These are phyloP conservation scores for Olyra latifolia DNA, from an alignment of 176 grass and related monocot species.

Conservation along the genomic window DNA sequence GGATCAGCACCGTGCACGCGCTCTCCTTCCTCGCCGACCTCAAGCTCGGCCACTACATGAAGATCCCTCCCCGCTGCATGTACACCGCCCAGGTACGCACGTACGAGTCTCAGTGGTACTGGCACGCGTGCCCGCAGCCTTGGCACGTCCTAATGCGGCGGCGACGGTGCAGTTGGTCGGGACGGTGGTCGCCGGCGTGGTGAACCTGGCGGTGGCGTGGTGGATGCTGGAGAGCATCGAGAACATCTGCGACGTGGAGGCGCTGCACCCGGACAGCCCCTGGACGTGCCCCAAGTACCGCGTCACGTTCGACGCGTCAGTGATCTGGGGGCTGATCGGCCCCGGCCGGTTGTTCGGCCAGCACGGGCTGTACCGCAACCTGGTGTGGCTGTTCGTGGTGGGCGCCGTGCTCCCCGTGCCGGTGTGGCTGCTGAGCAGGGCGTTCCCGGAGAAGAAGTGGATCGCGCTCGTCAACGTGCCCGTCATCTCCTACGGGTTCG, in stretches of 20 bases:
- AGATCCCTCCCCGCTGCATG: conserved; percentile 98
- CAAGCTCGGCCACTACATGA: conserved; percentile 99
- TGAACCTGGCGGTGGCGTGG: conserved; percentile 96
- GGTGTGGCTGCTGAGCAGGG: conserved; percentile 80
- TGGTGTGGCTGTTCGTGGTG: conserved; percentile 88
- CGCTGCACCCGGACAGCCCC: conserved; percentile 84
- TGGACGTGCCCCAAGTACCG: conserved; percentile 99
- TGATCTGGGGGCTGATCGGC: conserved; percentile 94
- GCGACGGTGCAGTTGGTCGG: conserved; percentile 77
- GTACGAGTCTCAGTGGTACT: conserved; percentile 28
- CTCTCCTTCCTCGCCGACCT: conserved; percentile 95
- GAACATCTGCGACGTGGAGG: conserved; percentile 92
- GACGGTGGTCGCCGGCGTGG: conserved; percentile 76
- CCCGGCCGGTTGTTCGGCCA: conserved; percentile 69
- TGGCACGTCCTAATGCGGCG: too few species aligned
- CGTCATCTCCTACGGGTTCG: conserved; percentile 94
- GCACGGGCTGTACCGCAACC: conserved; percentile 84
- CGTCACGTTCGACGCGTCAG: conserved; percentile 90
- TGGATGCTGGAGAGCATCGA: conserved; percentile 98
- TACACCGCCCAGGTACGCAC: conserved; percentile 93
- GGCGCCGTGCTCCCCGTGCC: conserved; percentile 91
- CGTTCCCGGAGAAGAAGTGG: conserved; percentile 96
- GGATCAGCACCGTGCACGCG: conserved; percentile 96
- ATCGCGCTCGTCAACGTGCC: conserved; percentile 92
- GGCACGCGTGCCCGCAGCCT: too few species aligned